Evolutionary conservation across 495 filamentous ascomycete species (phyloP), one percentile per base, ranked within the genome.

Genomic region (Aspergillus conjunctus): DNA sequence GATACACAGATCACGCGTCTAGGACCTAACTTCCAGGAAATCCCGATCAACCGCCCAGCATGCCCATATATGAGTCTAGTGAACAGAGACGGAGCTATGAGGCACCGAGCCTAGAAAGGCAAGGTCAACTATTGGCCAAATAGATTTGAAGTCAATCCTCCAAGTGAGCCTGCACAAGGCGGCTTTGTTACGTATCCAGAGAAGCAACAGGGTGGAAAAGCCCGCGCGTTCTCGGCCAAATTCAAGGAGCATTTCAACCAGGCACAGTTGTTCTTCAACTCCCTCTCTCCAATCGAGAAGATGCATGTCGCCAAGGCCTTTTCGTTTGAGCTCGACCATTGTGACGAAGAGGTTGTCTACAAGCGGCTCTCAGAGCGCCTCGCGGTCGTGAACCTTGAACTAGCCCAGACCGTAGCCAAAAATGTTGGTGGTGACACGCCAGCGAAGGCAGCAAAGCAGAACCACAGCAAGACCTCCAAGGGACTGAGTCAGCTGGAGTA

Each of bases 121-220:
- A 86, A 78, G 1, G 86, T 92, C 63, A 95, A 93, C 76, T 96
- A 96, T 78, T 96, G 88, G 88, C 91, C 92, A 18, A 96, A 96
- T 71, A 84, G 91, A 3, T 90, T 84, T 61, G 80, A 85, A 3
- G 78, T 81, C 8, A 76, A 79, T 22, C 87, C 87, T 0, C 88
- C 91, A 1, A 85, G 87, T 0, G 73, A 67, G 8, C 64, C 66
- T 7, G 70, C 82, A 15, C 81, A 90, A 62, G 87, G 86, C 18
- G 89, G 82, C 20, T 93, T 91, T 63, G 72, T 83, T 14, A 87
- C 91, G 54, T 89, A 86, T 65, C 82, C 88, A 0, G 75, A 83
- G 65, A 87, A 85, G 70, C 71, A 89, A 11, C 79, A 77, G 10
- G 90, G 90, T 34, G 85, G 87, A 62, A 93, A 92, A 72, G 74